A percentile compares a stretch with the other conserved stretches of the same genome.
phyloP scores from a whole-genome alignment of 345 rosid genomes.

The Excoecaria agallocha region DNA sequence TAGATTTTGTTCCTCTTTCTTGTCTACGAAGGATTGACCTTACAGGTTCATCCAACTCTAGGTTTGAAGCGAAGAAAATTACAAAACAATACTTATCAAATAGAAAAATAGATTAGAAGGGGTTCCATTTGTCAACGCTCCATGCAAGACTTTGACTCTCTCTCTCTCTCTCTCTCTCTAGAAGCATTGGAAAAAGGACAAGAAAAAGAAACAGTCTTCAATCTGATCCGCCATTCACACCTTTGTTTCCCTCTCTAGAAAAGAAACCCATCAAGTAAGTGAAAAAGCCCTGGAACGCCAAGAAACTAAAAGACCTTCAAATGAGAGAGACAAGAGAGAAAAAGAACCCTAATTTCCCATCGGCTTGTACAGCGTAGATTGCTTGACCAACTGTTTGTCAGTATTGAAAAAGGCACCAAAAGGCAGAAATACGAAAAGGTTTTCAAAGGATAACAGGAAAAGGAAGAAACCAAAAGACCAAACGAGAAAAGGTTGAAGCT shows the following conservation, averaged over 20 bases:
- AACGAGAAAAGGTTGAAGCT: constrained; percentile 11
- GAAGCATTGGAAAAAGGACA: constrained; percentile 12
- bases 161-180: constrained; percentile 15
- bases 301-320: constrained; percentile 4
- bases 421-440: constrained; percentile 13
- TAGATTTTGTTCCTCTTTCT: constrained; percentile 20
- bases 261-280: neutral
- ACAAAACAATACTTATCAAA: neutral
- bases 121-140: constrained; percentile 28
- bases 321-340: neutral
- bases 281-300: constrained; percentile 11
- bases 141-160: constrained; percentile 30
- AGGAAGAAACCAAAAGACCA: constrained; percentile 1
- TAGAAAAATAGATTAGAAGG: constrained; percentile 8
- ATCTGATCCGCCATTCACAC: constrained; percentile 9
- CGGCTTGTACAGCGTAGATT: constrained; percentile 5
- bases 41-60: constrained; percentile 6
- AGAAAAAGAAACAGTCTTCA: neutral
- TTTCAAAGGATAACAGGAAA: neutral
- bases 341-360: constrained; percentile 17
- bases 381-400: constrained; percentile 46
- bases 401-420: constrained; percentile 26
- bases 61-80: constrained; percentile 6
- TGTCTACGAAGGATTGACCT: constrained; percentile 20
- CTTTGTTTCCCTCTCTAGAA: neutral